Conservation (phyloP, 2,329 filamentous ascomycete genomes). For the Fusarium lyarnte region DNA sequence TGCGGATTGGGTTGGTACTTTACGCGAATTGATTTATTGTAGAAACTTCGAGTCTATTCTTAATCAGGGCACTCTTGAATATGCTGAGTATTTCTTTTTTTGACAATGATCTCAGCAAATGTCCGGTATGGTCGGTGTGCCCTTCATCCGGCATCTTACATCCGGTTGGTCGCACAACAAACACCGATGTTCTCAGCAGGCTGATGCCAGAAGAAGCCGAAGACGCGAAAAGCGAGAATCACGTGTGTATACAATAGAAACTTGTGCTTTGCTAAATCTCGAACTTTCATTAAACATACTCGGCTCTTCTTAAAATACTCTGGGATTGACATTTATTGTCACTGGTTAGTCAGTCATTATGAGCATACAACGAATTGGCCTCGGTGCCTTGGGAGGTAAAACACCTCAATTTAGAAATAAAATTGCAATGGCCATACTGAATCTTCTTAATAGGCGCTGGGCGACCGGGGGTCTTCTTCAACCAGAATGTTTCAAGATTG, state of each 20-base stretch:
- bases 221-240: background rate
- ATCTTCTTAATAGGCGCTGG: background rate
- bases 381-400: background rate
- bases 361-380: background rate
- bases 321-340: background rate
- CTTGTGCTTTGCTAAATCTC: background rate
- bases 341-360: background rate
- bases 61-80: too few relatives aligned
- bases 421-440: background rate
- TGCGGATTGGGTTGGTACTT: too few relatives aligned
- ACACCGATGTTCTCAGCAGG: background rate
- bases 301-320: background rate
- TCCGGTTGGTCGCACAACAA: background rate
- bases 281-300: background rate
- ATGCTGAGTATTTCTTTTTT: too few relatives aligned
- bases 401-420: accelerated
- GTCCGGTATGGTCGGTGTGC: too few relatives aligned
- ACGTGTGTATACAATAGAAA: background rate
- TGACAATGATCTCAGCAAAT: background rate
- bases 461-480: background rate
- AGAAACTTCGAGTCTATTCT: too few relatives aligned
- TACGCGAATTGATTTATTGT: too few relatives aligned
- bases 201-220: background rate
- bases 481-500: background rate
- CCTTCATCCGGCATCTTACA: background rate